Percentiles rank a stretch among this genome's conserved stretches.
Conservation (phyloP, 2,329 filamentous ascomycete genomes). For the Pochonia chlamydosporia region DNA sequence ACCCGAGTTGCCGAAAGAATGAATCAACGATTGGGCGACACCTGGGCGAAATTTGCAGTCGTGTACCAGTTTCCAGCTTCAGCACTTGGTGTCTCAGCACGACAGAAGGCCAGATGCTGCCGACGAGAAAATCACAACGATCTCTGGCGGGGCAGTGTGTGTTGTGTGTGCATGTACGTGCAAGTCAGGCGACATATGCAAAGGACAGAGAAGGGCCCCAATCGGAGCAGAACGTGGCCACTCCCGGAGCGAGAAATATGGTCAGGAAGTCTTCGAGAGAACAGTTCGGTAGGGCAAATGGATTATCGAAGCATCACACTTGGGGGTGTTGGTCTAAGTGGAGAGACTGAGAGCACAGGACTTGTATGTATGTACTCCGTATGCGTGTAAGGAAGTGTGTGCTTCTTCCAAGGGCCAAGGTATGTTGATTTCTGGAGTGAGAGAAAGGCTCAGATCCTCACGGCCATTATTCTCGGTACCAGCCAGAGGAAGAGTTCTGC, state of each 20-base stretch:
- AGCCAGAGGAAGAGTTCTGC: background rate
- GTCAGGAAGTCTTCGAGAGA: background rate
- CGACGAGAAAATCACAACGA: background rate
- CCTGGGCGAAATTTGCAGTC: no score
- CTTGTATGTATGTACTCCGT: background rate
- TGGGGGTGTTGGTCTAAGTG: slow-evolving; percentile 1
- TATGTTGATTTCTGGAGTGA: no score
- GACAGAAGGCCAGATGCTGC: background rate
- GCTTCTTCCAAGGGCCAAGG: background rate
- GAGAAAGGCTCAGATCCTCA: background rate
- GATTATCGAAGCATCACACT: background rate
- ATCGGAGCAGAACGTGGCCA: background rate
- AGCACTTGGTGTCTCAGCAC: background rate
- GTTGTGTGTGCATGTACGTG: background rate
- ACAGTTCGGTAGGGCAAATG: background rate
- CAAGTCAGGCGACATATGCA: background rate
- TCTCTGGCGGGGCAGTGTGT: background rate
- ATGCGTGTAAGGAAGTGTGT: background rate
- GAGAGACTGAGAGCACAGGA: background rate
- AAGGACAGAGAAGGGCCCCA: background rate
- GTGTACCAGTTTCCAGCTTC: background rate
- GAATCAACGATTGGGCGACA: no score
- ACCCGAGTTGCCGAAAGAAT: no score
- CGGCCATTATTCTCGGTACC: background rate
- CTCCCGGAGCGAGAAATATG: background rate